Evolutionary conservation across 306 rosid species (phyloP), one percentile per base, ranked within the genome.

Genomic region (Cajanus cajan): DNA sequence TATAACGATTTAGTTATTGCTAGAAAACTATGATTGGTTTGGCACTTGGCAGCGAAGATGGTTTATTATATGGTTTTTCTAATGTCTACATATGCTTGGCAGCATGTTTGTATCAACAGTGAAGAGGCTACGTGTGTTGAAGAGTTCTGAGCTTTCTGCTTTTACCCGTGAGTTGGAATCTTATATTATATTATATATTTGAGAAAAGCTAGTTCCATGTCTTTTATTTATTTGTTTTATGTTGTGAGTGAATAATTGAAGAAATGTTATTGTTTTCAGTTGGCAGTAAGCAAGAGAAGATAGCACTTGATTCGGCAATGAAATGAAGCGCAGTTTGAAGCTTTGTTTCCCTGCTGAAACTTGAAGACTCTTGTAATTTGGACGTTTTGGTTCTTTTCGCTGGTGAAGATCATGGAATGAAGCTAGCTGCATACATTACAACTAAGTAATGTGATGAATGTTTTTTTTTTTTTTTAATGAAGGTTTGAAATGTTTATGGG

Each of bases 61-160:
- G 12, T 0, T 25, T 41, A 25, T 64, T 40, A 21, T 11, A 22
- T 21, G 52, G 4, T 54, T 79, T 24, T 70, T 43, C 6, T 43
- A 13, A 9, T 24, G 18, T 59, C 19, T 80, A 34, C 34, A 18
- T 66, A 19, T 81, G 16, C 48, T 82, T 83, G 84, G 86, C 92
- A 96, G 99, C 76, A 96, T 96, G 99, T 96, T 96, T 68, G 86
- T 88, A 31, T 91, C 93, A 8, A 93, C 97, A 0, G 96, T 89
- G 85, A 93, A 90, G 94, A 90, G 99, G 94, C 87, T 96, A 81
- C 91, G 98, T 0, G 98, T 96, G 79, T 81, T 96, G 83, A 96
- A 96, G 91, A 93, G 93, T 82, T 83, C 98, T 36, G 99, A 96
- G 68, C 91, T 96, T 72, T 86, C 98, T 79, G 82, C 93, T 8